These are phyloP conservation scores for Hyaloscypha variabilis DNA, from an alignment of 495 filamentous ascomycete genomes.

Conservation along the genomic window DNA sequence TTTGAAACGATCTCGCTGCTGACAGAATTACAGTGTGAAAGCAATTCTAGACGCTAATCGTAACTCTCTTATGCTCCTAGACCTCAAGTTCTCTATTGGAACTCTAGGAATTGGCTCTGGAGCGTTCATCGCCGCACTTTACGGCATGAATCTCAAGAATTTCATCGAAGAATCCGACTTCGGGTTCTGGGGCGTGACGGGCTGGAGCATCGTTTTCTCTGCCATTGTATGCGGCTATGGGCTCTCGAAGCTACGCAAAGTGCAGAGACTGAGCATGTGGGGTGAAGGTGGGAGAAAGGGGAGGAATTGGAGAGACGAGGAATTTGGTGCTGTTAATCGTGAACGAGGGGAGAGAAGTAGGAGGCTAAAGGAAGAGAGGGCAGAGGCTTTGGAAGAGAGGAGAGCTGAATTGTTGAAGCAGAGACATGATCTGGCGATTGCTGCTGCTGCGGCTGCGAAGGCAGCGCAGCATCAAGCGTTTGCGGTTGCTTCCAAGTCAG, in stretches of 20 bases:
- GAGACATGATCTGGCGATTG: slow-evolving; percentile 19
- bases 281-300: slow-evolving; percentile 29
- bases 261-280: slow-evolving; percentile 90
- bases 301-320: slow-evolving; percentile 29
- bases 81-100: slow-evolving; percentile 94
- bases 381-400: slow-evolving; percentile 18
- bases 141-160: slow-evolving; percentile 99
- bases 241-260: slow-evolving; percentile 76
- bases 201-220: slow-evolving; percentile 70
- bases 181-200: slow-evolving; percentile 78
- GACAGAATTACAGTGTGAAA: slow-evolving; percentile 66
- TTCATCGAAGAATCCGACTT: slow-evolving; percentile 96
- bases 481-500: neutral
- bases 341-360: slow-evolving; percentile 14
- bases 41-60: slow-evolving; percentile 98
- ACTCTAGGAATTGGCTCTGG: slow-evolving; percentile 91
- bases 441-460: slow-evolving; percentile 9
- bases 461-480: neutral
- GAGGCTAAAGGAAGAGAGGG: slow-evolving; percentile 22
- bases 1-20: neutral
- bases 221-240: slow-evolving; percentile 79
- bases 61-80: slow-evolving; percentile 97
- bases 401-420: slow-evolving; percentile 1
- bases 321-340: neutral
- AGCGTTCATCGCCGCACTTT: slow-evolving; percentile 93